phyloP scores from a whole-genome alignment of 2,329 filamentous ascomycete species.

The Teratosphaeria gauchensis region DNA sequence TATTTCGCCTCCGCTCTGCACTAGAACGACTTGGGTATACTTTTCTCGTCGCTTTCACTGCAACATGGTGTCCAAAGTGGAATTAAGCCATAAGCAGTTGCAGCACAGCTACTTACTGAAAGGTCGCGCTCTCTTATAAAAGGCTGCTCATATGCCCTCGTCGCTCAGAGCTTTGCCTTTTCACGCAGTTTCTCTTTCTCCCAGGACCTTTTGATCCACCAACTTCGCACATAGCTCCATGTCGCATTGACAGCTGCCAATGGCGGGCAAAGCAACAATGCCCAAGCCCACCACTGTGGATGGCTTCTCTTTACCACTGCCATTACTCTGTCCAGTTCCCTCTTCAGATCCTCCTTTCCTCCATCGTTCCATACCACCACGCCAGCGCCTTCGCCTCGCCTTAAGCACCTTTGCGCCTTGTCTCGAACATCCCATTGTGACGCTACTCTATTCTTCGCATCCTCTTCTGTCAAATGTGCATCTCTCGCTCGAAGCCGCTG shows the following conservation, averaged over 20 bases:
- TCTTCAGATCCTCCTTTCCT: conserved; percentile 57
- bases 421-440: conserved; percentile 79
- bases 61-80: too few species aligned
- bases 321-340: conserved; percentile 59
- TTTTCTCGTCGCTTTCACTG: background rate
- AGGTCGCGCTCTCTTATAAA: background rate
- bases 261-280: conserved; percentile 60
- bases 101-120: background rate
- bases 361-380: conserved; percentile 89
- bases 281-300: conserved; percentile 76
- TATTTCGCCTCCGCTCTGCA: background rate
- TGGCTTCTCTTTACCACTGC: conserved; percentile 50
- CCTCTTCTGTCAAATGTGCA: conserved; percentile 66
- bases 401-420: conserved; percentile 68
- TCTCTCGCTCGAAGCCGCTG: conserved; percentile 65
- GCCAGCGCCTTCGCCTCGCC: conserved; percentile 53
- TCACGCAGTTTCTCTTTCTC: conserved; percentile 45
- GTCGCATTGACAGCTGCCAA: conserved; percentile 58
- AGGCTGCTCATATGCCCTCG: background rate
- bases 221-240: conserved; percentile 66
- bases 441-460: conserved; percentile 74
- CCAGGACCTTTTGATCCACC: conserved; percentile 62
- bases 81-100: background rate
- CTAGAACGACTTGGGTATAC: background rate
- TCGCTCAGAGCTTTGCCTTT: conserved; percentile 48